Evolutionary conservation across 1,284 basidiomycete species (phyloP).

Genomic region (Ustanciosporium gigantosporum): DNA sequence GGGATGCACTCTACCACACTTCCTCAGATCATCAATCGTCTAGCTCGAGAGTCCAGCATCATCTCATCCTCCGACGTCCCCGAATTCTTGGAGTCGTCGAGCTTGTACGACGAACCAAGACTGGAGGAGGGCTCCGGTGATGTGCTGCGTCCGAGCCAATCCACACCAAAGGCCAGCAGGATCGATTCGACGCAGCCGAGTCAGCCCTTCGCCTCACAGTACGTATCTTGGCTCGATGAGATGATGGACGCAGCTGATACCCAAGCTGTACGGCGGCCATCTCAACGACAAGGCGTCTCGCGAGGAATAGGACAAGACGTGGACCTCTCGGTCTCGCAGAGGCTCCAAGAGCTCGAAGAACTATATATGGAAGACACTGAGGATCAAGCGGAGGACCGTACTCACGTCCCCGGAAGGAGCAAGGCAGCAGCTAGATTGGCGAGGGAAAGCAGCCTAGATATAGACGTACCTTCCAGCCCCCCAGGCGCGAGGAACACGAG

Average conservation of each 20-base stretch:
- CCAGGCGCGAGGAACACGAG: slow-evolving; percentile 11
- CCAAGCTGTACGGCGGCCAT: neutral
- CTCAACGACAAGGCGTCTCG: neutral
- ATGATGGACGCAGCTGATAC: slow-evolving; percentile 6
- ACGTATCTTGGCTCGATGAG: slow-evolving; percentile 23
- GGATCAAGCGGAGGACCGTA: neutral
- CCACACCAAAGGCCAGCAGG: slow-evolving; percentile 12
- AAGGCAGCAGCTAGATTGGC: neutral
- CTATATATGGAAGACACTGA: slow-evolving; percentile 8
- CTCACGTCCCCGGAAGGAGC: neutral
- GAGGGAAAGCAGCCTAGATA: slow-evolving; percentile 8
- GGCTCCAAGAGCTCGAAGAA: slow-evolving; percentile 13
- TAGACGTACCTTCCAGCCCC: slow-evolving; percentile 27
- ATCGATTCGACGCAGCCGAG: slow-evolving; percentile 1
- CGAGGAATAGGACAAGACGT: neutral
- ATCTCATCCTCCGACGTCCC: slow-evolving; percentile 18
- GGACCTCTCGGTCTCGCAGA: slow-evolving; percentile 20
- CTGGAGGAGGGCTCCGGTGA: neutral
- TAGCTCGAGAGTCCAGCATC: slow-evolving; percentile 25
- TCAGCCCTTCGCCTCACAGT: slow-evolving; percentile 34
- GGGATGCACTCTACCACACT: slow-evolving; percentile 34
- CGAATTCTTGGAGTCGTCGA: slow-evolving; percentile 5
- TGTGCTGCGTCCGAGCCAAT: slow-evolving; percentile 11
- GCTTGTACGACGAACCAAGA: neutral
- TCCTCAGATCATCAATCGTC: slow-evolving; percentile 28